Conservation (phyloP, 2,329 filamentous ascomycete genomes). For the Dothideomycetes sp. region DNA sequence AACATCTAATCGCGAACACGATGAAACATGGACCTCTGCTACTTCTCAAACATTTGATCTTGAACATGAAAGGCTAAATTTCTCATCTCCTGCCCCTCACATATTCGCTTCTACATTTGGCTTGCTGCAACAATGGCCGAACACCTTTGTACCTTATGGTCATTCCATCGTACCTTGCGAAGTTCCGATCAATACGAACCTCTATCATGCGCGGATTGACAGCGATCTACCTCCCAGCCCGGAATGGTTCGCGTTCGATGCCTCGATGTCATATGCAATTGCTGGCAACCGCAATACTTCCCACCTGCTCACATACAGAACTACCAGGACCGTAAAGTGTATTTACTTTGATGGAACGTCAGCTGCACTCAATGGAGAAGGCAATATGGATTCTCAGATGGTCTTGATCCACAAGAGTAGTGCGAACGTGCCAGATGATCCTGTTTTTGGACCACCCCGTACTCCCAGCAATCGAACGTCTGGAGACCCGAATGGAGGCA, state of each 20-base stretch:
- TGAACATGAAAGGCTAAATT: constrained; percentile 25
- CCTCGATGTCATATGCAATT: constrained; percentile 44
- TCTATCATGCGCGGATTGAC: constrained; percentile 39
- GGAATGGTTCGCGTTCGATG: constrained; percentile 43
- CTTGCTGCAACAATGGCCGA: constrained; percentile 39
- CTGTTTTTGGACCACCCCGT: constrained; percentile 11
- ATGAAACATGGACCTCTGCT: no score
- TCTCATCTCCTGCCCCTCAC: constrained; percentile 36
- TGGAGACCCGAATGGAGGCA: constrained; percentile 18
- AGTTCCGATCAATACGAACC: constrained; percentile 34
- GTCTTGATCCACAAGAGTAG: constrained; percentile 34
- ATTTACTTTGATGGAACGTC: constrained; percentile 43
- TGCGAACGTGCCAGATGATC: constrained; percentile 25
- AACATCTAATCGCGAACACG: no score
- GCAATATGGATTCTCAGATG: constrained; percentile 38
- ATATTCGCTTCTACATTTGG: constrained; percentile 37
- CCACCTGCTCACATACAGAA: constrained; percentile 39
- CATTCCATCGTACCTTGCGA: constrained; percentile 37
- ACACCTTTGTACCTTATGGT: constrained; percentile 41
- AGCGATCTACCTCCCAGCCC: constrained; percentile 32
- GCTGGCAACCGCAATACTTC: constrained; percentile 35
- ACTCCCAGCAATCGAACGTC: constrained; percentile 13
- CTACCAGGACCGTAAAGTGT: constrained; percentile 29
- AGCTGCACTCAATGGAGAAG: constrained; percentile 36
- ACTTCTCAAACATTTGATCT: neutral